Base-by-base conservation (phyloP, 2,329 filamentous ascomycete species). In the Diplodia intermedia region DNA sequence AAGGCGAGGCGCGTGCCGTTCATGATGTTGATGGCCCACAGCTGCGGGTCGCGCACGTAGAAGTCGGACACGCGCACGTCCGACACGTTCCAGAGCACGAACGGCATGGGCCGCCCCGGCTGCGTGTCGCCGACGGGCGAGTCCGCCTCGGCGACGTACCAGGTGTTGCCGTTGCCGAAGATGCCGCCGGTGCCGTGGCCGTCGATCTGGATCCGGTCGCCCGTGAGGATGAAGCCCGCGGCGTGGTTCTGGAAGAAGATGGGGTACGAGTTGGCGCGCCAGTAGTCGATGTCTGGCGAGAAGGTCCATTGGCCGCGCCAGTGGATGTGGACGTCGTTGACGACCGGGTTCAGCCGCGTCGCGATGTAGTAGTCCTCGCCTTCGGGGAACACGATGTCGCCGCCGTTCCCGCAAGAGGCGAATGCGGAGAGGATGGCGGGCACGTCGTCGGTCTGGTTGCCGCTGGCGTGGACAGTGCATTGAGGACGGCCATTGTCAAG, bases 21-120 rank as follows among this genome's bases (percentile, higher is more conserved):
- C 83, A 87, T 87, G 69, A 87, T 85, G 71, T 87, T 87, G 61
- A 86, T 73, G 18, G 77, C 76, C 85, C 85, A 87, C 1, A 87
- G 77, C 12, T 80, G 84, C 2, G 85, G 82, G 66, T 87, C 79
- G 49, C 80, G 79, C 69, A 87, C 77, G 65, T 78, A 81, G 72
- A 88, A 86, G 68, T 85, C 82, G 26, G 80, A 77, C n/a, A 87
- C 84, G 4, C 78, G 76, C 2, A 87, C 84, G 65, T 86, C 80
- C n/a, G 80, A 82, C 3, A 85, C 82, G 70, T 87, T 87, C 85
- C 85, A 87, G 65, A 86, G 82, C 4, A 86, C 84, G 68, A 87
- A 86, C 0, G 85, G 84, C 85, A 87, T 87, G 0, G 85, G 85
- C 11, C 86, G 76, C 3, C 85, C 85, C 1, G 81, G 80, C 65